A percentile compares a stretch with the other conserved stretches of the same genome.
Evolutionary conservation across 768 basidiomycete genomes (phyloP).

Genomic region (Glaciozyma antarctica): DNA sequence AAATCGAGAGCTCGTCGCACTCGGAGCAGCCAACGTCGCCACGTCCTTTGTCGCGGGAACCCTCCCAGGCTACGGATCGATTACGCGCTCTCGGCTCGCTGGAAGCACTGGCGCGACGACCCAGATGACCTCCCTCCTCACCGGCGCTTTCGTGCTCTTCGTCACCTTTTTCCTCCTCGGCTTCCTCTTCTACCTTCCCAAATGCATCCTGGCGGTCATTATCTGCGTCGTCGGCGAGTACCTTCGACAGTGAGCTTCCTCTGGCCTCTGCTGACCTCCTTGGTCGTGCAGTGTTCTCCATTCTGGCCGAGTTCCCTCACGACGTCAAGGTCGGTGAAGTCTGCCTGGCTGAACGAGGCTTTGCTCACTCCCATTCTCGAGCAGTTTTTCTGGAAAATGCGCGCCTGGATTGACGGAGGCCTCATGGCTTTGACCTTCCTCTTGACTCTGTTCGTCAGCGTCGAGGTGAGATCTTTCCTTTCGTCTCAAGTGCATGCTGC

Average conservation of each 20-base stretch:
- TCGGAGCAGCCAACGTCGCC: constrained; percentile 45
- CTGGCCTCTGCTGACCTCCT: background rate
- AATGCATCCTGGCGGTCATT: constrained; percentile 76
- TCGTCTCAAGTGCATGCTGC: background rate
- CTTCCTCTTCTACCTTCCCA: constrained; percentile 74
- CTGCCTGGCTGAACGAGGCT: background rate
- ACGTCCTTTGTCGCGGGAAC: constrained; percentile 78
- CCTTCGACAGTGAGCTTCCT: background rate
- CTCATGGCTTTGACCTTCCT: constrained; percentile 83
- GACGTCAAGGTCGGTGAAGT: constrained; percentile 55
- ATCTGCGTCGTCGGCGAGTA: constrained; percentile 77
- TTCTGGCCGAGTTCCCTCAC: constrained; percentile 76
- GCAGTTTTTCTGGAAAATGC: constrained; percentile 45
- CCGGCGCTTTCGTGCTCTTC: constrained; percentile 44
- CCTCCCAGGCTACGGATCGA: constrained; percentile 83
- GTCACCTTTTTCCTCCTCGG: constrained; percentile 85
- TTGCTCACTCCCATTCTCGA: background rate
- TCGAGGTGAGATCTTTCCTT: constrained; percentile 50
- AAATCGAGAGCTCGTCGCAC: constrained; percentile 88
- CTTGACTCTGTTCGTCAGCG: constrained; percentile 76
- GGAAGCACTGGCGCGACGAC: constrained; percentile 79
- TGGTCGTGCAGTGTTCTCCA: constrained; percentile 33
- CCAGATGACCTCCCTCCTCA: constrained; percentile 56
- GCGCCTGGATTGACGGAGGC: constrained; percentile 82
- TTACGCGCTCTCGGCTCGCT: constrained; percentile 84